These are phyloP conservation scores for Pinus albicaulis DNA, from an alignment of 75 land plant genomes.

Conservation along the genomic window DNA sequence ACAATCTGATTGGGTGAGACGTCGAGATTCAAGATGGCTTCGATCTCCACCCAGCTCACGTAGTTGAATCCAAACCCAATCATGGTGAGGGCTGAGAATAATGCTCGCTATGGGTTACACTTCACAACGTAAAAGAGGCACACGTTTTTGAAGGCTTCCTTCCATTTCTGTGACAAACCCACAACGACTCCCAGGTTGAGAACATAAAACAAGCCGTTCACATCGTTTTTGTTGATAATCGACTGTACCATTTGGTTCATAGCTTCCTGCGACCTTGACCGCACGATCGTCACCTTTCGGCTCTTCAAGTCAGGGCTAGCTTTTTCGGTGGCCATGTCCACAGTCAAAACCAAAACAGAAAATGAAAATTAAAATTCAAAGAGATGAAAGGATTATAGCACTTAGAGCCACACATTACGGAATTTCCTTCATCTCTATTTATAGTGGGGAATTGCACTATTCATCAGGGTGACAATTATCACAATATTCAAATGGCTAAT, in stretches of 20 bases:
- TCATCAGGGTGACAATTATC: too few relatives aligned
- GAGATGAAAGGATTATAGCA: too few relatives aligned
- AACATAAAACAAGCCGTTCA: slow-evolving; percentile 35
- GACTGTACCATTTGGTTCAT: slow-evolving; percentile 10
- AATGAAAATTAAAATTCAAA: too few relatives aligned
- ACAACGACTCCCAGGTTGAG: slow-evolving; percentile 35
- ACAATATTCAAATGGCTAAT: too few relatives aligned
- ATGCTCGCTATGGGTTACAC: slow-evolving; percentile 34
- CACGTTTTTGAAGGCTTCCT: slow-evolving; percentile 23
- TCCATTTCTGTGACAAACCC: slow-evolving; percentile 25
- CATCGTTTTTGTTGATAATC: slow-evolving; percentile 23
- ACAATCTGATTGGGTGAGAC: slow-evolving; percentile 25
- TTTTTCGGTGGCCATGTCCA: neutral
- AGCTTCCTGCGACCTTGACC: neutral
- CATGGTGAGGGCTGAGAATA: slow-evolving; percentile 25
- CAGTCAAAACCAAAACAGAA: too few relatives aligned
- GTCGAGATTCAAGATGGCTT: slow-evolving; percentile 29
- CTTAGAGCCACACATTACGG: too few relatives aligned
- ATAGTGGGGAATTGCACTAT: too few relatives aligned
- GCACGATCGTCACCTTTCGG: neutral
- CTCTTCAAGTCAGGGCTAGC: neutral
- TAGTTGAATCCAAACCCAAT: slow-evolving; percentile 50
- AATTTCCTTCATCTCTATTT: too few relatives aligned
- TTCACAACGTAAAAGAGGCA: slow-evolving; percentile 53
- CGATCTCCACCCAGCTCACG: slow-evolving; percentile 48